Evolutionary conservation across 805 yeast genomes (phyloP).

Genomic region (Ogataea polymorpha): DNA sequence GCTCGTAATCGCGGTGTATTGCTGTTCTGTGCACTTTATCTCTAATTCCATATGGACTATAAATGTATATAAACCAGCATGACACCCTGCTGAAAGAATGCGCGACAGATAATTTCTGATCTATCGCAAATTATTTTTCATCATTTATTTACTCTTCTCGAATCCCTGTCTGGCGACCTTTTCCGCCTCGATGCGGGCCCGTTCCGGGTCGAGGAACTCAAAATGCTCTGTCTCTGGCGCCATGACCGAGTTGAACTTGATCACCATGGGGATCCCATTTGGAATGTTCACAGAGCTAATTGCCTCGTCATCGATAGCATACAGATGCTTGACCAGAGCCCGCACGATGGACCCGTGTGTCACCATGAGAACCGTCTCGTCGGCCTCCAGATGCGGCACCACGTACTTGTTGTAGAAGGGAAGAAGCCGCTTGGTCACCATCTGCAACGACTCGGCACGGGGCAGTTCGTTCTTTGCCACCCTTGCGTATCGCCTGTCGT

Average conservation of each 20-base stretch:
- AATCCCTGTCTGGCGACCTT: slow-evolving; percentile 78
- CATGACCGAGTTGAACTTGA: slow-evolving; percentile 51
- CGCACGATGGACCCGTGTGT: slow-evolving; percentile 84
- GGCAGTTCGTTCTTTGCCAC: slow-evolving; percentile 53
- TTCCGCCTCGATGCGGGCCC: slow-evolving; percentile 74
- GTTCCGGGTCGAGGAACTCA: slow-evolving; percentile 76
- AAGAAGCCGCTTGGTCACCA: slow-evolving; percentile 64
- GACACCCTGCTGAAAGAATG: not conserved
- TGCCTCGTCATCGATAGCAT: slow-evolving; percentile 60
- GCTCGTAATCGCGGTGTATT: slow-evolving; percentile 38
- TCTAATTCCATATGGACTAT: slow-evolving; percentile 5
- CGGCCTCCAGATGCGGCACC: slow-evolving; percentile 43
- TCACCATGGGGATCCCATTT: slow-evolving; percentile 76
- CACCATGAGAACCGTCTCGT: slow-evolving; percentile 61
- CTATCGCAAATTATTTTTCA: not conserved
- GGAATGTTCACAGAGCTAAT: slow-evolving; percentile 77
- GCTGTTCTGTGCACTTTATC: slow-evolving; percentile 12
- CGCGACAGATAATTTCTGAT: slow-evolving; percentile 4
- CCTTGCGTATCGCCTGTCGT: slow-evolving; percentile 42
- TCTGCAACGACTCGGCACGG: slow-evolving; percentile 66
- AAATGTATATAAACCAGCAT: not conserved
- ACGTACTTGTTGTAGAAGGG: slow-evolving; percentile 59
- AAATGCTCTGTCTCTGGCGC: slow-evolving; percentile 36
- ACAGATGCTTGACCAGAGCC: slow-evolving; percentile 67
- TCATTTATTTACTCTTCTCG: slow-evolving; percentile 13